These are phyloP conservation scores for Mucor irregularis DNA, from an alignment of 371 early-diverging fungal species.

Conservation along the genomic window DNA sequence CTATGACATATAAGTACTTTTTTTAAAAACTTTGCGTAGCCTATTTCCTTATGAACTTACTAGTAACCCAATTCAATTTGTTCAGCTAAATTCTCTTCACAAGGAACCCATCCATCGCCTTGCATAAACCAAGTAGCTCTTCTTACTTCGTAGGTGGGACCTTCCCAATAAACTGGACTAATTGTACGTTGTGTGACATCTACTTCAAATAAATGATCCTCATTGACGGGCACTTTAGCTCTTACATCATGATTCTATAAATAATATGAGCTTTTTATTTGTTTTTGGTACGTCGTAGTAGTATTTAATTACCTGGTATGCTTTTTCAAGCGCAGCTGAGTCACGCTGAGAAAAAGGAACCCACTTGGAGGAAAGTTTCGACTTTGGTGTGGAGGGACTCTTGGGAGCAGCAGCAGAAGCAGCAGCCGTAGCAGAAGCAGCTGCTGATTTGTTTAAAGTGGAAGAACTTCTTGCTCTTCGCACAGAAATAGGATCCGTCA, in stretches of 20 bases:
- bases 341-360: conserved; percentile 62
- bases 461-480: conserved; percentile 26
- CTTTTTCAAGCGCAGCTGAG: conserved; percentile 58
- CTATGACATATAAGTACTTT: too few species aligned
- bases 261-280: not conserved
- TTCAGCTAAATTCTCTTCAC: conserved; percentile 74
- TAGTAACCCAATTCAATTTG: conserved; percentile 84
- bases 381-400: conserved; percentile 9
- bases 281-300: not conserved
- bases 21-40: not conserved
- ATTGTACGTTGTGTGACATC: conserved; percentile 70
- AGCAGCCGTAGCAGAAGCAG: too few species aligned
- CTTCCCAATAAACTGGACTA: conserved; percentile 83
- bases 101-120: conserved; percentile 70
- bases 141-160: conserved; percentile 77
- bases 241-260: conserved; percentile 34
- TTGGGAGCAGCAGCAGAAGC: conserved; percentile 17
- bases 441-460: conserved; percentile 14
- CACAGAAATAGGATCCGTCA: conserved; percentile 25
- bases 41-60: conserved; percentile 32
- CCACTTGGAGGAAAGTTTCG: conserved; percentile 52
- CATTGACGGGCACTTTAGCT: conserved; percentile 58
- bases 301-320: conserved; percentile 41
- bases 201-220: conserved; percentile 80
- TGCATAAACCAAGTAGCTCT: conserved; percentile 84